phyloP scores from a whole-genome alignment of 2,329 filamentous ascomycete species.

The Pezizomycotina sp. region DNA sequence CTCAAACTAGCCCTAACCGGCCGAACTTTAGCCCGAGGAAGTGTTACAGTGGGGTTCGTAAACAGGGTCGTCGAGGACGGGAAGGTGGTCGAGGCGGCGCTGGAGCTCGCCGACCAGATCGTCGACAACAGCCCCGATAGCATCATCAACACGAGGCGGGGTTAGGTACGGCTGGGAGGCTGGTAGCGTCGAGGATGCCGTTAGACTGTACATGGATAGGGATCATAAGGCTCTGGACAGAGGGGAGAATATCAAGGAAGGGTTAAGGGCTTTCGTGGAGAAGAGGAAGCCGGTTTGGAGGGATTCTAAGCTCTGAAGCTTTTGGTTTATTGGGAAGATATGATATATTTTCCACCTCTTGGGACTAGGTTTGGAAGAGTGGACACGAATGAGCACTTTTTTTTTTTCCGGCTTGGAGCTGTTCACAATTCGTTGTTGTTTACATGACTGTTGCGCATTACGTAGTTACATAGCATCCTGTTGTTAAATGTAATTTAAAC shows the following conservation, averaged over 20 bases:
- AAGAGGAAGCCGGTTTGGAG: slow-evolving; percentile 54
- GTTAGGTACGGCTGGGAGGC: slow-evolving; percentile 57
- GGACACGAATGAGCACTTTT: too few species aligned
- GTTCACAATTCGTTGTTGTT: too few species aligned
- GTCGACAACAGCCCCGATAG: slow-evolving; percentile 56
- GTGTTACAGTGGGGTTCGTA: slow-evolving; percentile 49
- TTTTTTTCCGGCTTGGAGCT: too few species aligned
- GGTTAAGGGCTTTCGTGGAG: slow-evolving; percentile 58
- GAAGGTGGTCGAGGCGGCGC: slow-evolving; percentile 40
- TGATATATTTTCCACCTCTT: too few species aligned
- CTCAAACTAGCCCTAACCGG: slow-evolving; percentile 55
- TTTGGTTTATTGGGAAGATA: too few species aligned
- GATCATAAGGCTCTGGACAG: too few species aligned
- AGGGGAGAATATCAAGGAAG: slow-evolving; percentile 62
- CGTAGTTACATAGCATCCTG: too few species aligned
- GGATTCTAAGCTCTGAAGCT: slow-evolving; percentile 46
- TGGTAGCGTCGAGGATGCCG: slow-evolving; percentile 46
- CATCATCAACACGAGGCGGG: slow-evolving; percentile 54
- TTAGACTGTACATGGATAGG: too few species aligned
- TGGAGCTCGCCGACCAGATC: slow-evolving; percentile 43
- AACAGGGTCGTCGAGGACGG: slow-evolving; percentile 42
- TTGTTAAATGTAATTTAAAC: too few species aligned
- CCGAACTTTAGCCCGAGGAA: slow-evolving; percentile 41
- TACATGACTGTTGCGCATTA: too few species aligned
- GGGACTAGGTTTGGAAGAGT: too few species aligned